phyloP scores from a whole-genome alignment of 169 alveolate genomes.

The Babesia gibsoni region DNA sequence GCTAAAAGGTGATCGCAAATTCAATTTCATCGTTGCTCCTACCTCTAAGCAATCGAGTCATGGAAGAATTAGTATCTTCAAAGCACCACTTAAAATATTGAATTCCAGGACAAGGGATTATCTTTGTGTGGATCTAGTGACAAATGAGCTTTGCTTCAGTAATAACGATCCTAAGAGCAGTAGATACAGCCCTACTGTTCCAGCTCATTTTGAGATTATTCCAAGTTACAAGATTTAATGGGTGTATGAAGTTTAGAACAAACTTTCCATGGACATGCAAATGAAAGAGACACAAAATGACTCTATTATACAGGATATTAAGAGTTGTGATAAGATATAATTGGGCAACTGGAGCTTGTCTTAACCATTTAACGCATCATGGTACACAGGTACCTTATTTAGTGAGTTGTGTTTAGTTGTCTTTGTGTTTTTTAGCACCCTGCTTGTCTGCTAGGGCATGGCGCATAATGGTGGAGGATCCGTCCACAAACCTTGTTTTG shows the following conservation, averaged over 20 bases:
- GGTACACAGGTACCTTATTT: too few relatives aligned
- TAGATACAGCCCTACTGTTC: constrained; percentile 39
- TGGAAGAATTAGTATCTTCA: not conserved
- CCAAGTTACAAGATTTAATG: too few relatives aligned
- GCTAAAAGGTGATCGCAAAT: constrained; percentile 21
- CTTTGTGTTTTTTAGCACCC: constrained; percentile 17
- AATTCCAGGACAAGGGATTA: constrained; percentile 38
- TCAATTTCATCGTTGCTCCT: constrained; percentile 34
- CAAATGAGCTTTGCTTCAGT: constrained; percentile 41
- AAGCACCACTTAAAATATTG: constrained; percentile 5
- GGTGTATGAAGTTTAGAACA: too few relatives aligned
- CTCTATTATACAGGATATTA: too few relatives aligned
- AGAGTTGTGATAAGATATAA: too few relatives aligned
- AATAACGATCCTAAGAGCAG: not conserved
- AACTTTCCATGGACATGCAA: too few relatives aligned
- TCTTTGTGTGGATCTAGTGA: constrained; percentile 49
- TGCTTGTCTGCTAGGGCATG: constrained; percentile 59
- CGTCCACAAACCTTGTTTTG: constrained; percentile 91
- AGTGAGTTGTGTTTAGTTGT: too few relatives aligned
- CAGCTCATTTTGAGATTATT: constrained; percentile 47
- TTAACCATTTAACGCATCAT: too few relatives aligned
- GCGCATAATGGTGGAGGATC: constrained; percentile 79
- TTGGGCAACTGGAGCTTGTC: too few relatives aligned
- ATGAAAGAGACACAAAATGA: too few relatives aligned
- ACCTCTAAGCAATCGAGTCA: constrained; percentile 6